A percentile compares a stretch with the other conserved stretches of the same genome.
These are phyloP conservation scores for Lactifluus echinatus DNA, from an alignment of 768 basidiomycete species.

Conservation along the genomic window DNA sequence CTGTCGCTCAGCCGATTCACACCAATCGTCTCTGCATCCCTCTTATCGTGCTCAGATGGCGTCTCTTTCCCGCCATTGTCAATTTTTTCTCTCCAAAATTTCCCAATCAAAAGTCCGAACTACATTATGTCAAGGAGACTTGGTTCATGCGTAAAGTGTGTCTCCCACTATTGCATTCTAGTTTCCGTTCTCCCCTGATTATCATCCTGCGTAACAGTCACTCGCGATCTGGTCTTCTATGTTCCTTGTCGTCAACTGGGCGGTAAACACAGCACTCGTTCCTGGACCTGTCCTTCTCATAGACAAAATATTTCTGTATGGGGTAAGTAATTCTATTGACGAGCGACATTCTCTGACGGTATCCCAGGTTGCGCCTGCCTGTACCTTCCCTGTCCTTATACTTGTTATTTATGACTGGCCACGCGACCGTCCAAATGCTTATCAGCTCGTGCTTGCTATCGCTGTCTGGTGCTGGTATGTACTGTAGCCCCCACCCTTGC, in stretches of 20 bases:
- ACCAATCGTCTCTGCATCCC: slow-evolving; percentile 27
- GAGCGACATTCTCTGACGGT: slow-evolving; percentile 14
- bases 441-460: slow-evolving; percentile 51
- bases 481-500: neutral
- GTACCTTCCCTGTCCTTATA: slow-evolving; percentile 53
- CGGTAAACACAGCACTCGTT: neutral
- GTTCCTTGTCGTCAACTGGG: slow-evolving; percentile 12
- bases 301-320: slow-evolving; percentile 58
- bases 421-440: slow-evolving; percentile 45
- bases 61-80: slow-evolving; percentile 44
- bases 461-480: slow-evolving; percentile 59
- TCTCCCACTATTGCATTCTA: neutral
- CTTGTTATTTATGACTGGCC: slow-evolving; percentile 71
- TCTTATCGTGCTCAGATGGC: slow-evolving; percentile 45
- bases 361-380: slow-evolving; percentile 42
- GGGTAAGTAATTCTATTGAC: slow-evolving; percentile 26
- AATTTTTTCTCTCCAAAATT: slow-evolving; percentile 57
- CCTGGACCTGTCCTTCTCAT: slow-evolving; percentile 24
- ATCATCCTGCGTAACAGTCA: neutral
- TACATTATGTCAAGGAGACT: slow-evolving; percentile 48
- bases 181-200: slow-evolving; percentile 36
- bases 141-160: slow-evolving; percentile 61
- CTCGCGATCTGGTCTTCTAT: slow-evolving; percentile 14
- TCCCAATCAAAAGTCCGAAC: slow-evolving; percentile 47
- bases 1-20: slow-evolving; percentile 30